Evolutionary conservation across 2,329 filamentous ascomycete species (phyloP), one percentile per base, ranked within the genome.

Genomic region (Sporothrix dimorphospora): DNA sequence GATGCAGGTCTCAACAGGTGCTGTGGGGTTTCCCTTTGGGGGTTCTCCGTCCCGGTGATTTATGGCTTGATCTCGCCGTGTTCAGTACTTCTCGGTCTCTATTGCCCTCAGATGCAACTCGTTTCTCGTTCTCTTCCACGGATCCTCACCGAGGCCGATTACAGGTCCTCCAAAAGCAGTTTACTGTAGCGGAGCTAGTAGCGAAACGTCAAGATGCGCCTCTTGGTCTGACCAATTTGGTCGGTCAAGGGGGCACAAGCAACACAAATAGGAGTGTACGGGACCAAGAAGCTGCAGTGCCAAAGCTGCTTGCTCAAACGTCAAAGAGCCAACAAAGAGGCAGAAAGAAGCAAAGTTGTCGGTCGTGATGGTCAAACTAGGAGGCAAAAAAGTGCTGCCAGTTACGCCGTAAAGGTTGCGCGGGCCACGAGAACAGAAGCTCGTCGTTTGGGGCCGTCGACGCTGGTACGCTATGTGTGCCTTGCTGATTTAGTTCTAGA

Each of bases 141-240:
- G 47, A 69, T 69, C 66, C 30, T 69, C 27, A 47, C 66, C 45
- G 16, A 69, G 51, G 51, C 51, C 67, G 21, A 12, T 59, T 69
- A 69, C 51, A 55, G 51, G 38, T 45, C 16, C 38, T 69, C 34
- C 5, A 34, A 42, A 69, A 34, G 67, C 67, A 69, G 21, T 69
- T 69, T 69, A 69, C 67, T 69, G 51, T 51, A 57, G 51, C 51
- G 7, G 42, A 66, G 63, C 63, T 34, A 49, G 59, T 65, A 27
- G 59, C 38, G 38, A 66, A 47, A 66, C 16, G 63, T 27, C 42
- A 49, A 47, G 63, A 45, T 45, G 38, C 38, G n/a, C 16, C 63
- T 66, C 42, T 66, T 49, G 40, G 3, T 49, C 27, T n/a, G 24
- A 27, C 42, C 38, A 27, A 19, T 65, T 65, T 45, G 21, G 38